Conservation (phyloP, 2,329 filamentous ascomycete genomes). For the Aspergillus melleus region DNA sequence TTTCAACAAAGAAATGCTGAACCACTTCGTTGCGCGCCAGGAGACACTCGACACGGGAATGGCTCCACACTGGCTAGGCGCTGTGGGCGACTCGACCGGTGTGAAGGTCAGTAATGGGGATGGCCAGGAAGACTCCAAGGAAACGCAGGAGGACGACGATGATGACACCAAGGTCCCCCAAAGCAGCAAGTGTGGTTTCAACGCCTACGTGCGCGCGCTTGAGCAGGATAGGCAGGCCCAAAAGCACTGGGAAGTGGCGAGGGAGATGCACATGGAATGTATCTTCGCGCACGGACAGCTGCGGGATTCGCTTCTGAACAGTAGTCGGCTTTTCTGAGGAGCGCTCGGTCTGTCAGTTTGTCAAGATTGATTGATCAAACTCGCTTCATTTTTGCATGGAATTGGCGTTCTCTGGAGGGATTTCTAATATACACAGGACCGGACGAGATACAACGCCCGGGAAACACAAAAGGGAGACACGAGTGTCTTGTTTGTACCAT, state of each 20-base stretch:
- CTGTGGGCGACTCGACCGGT: constrained; percentile 49
- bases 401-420: not conserved
- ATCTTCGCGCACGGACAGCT: constrained; percentile 42
- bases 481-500: not conserved
- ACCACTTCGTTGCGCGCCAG: constrained; percentile 56
- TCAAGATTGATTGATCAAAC: not conserved
- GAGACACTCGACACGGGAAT: constrained; percentile 48
- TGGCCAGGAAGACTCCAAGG: constrained; percentile 17
- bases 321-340: constrained; percentile 29
- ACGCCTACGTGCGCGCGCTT: constrained; percentile 46
- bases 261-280: constrained; percentile 46
- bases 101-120: constrained; percentile 32
- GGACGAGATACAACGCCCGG: not conserved
- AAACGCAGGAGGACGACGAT: constrained; percentile 21
- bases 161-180: constrained; percentile 33
- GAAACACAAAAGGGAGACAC: not conserved
- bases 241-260: constrained; percentile 51
- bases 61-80: constrained; percentile 52
- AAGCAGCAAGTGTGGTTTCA: constrained; percentile 42
- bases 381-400: not conserved
- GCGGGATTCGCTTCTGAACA: constrained; percentile 39
- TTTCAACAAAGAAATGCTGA: constrained; percentile 57
- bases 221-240: constrained; percentile 47
- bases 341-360: too few species aligned
- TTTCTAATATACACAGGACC: not conserved